Conservation (phyloP, 2,329 filamentous ascomycete genomes). For the Aureobasidium sp. region DNA sequence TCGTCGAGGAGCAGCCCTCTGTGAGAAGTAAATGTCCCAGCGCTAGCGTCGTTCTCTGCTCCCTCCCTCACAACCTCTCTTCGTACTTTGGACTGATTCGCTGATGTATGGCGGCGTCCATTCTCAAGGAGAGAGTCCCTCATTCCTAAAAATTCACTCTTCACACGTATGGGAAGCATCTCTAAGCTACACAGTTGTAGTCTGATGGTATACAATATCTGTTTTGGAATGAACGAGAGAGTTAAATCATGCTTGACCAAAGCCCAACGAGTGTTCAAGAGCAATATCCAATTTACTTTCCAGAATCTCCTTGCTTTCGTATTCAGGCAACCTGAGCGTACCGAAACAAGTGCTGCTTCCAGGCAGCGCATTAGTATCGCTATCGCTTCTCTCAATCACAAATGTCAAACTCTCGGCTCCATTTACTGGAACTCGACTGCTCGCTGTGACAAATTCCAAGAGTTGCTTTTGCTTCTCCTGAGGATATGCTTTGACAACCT, state of each 20-base stretch:
- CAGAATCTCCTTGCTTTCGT: conserved; percentile 62
- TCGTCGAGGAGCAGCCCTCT: no score
- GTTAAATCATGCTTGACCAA: conserved; percentile 19
- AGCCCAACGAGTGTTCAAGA: conserved; percentile 56
- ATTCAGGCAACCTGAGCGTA: conserved; percentile 77
- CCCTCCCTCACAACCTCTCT: no score
- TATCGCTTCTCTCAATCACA: conserved; percentile 69
- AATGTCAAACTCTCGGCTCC: conserved; percentile 79
- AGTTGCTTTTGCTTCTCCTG: conserved; percentile 66
- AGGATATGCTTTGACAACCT: conserved; percentile 61
- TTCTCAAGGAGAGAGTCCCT: no score
- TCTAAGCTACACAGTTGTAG: no score
- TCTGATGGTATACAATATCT: no score
- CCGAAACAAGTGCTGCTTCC: conserved; percentile 93
- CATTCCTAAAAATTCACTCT: no score
- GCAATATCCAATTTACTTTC: conserved; percentile 73
- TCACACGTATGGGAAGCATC: no score
- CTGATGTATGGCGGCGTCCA: no score
- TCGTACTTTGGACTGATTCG: no score
- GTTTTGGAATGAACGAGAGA: no score
- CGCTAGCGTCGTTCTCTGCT: no score
- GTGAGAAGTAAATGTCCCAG: no score
- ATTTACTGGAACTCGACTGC: conserved; percentile 80
- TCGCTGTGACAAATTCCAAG: conserved; percentile 91
- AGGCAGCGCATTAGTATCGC: conserved; percentile 59